These are phyloP conservation scores for Fusarium nygamai DNA, from an alignment of 2,329 filamentous ascomycete species.

Conservation along the genomic window DNA sequence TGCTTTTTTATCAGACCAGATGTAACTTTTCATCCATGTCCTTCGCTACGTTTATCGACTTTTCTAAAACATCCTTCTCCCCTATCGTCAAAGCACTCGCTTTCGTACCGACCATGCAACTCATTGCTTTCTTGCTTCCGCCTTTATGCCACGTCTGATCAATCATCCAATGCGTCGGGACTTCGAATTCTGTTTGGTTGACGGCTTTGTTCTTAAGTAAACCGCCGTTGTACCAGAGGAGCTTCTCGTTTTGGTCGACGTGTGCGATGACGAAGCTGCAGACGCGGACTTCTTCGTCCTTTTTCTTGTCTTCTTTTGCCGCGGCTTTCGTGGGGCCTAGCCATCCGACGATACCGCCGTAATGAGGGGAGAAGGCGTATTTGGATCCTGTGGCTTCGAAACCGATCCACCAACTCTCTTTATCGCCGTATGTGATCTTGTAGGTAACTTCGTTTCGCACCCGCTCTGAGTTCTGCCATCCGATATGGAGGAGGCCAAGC, in stretches of 20 bases:
- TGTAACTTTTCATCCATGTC: conserved; percentile 21
- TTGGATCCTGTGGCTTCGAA: conserved; percentile 51
- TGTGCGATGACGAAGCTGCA: conserved; percentile 57
- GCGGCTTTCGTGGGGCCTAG: neutral
- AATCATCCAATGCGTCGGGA: conserved; percentile 54
- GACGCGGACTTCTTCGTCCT: conserved; percentile 37
- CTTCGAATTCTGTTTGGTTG: conserved; percentile 45
- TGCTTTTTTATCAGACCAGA: neutral
- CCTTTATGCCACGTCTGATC: conserved; percentile 52
- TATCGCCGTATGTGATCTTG: conserved; percentile 55
- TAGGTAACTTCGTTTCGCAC: conserved; percentile 55
- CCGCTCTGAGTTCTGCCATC: conserved; percentile 56
- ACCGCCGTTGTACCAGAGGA: conserved; percentile 57
- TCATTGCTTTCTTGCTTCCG: conserved; percentile 46
- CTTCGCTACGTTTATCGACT: conserved; percentile 16
- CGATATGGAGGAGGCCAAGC: conserved; percentile 52
- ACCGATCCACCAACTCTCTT: conserved; percentile 59
- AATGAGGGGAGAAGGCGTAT: conserved; percentile 54
- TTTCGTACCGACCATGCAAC: conserved; percentile 49
- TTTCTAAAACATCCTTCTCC: conserved; percentile 11
- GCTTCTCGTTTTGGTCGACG: conserved; percentile 48
- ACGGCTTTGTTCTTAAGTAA: conserved; percentile 53
- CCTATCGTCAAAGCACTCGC: neutral
- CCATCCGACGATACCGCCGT: conserved; percentile 55
- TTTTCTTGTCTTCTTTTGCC: neutral